Base-by-base conservation (phyloP, 108 stramenopile species). In the Mediolabrus comicus region DNA sequence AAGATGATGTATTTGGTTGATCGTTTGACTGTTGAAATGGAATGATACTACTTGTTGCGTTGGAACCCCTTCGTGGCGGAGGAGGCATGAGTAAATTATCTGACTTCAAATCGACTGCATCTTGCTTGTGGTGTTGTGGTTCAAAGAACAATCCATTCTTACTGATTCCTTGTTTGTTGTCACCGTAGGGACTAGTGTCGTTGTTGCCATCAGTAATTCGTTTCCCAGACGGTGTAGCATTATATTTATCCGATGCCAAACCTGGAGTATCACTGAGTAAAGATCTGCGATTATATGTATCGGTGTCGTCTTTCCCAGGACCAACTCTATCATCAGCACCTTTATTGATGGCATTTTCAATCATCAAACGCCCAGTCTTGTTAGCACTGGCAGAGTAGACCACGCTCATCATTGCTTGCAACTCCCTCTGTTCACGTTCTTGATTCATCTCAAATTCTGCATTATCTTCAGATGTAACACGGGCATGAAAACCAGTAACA, bases 381-480 rank as follows among this genome's bases (percentile, higher is more conserved):
- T 74, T 66, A 7, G 75, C 81, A 9, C 13, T 28, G 3, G 77
- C 43, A 9, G 62, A 46, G 64, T 69, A 84, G 24, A 79, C 59
- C 2, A 70, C 22, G 0, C 65, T 53, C 25, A 91, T 28, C 24
- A 43, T 49, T 13, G 69, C 54, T 35, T 86, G 69, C 28, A 86
- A 66, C 35, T 80, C 80, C 52, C 62, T 61, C 29, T 81, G 33
- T 65, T 94, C 87, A 43, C 51, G 29, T 54, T 79, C 79, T 72
- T 84, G 85, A 34, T 80, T 83, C 19, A 39, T 38, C 38, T 92
- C 87, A 72, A 91, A 95, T 59, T 91, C 89, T 7, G 85, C 79
- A 77, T 95, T 86, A 66, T 95, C 94, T 63, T 95, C 91, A 25
- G 84, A 87, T 13, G 89, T 92, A 1, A 80, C 90, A 17, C 93